phyloP scores from a whole-genome alignment of 768 basidiomycete species.

The Serendipita sp. region DNA sequence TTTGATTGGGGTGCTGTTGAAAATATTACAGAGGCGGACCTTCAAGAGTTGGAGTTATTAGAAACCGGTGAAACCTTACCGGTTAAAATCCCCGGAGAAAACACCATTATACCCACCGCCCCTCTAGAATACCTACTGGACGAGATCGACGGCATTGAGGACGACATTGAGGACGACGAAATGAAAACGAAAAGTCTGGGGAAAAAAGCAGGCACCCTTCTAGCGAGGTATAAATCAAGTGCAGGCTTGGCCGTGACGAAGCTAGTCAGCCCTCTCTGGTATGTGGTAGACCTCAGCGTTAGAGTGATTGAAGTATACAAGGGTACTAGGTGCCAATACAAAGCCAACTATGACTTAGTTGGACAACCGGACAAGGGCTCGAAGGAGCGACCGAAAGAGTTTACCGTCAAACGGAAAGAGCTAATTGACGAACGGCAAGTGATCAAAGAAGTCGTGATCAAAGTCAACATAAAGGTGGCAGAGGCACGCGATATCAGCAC shows the following conservation, averaged over 20 bases:
- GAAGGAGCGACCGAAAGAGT: neutral
- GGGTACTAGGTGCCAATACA: constrained; percentile 2
- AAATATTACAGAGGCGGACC: neutral
- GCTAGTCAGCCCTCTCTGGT: neutral
- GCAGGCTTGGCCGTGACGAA: neutral
- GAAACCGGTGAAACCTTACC: neutral
- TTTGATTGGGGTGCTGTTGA: neutral
- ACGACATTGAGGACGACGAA: neutral
- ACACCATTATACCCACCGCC: neutral
- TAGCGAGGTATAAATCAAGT: neutral
- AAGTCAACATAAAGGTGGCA: neutral
- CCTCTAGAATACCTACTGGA: neutral
- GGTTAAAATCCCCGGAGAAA: neutral
- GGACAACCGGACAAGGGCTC: neutral
- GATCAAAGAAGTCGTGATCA: neutral
- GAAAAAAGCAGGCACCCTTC: neutral
- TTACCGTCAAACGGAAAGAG: neutral
- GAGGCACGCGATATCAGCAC: neutral
- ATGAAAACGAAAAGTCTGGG: neutral
- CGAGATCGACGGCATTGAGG: neutral
- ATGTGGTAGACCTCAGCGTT: neutral
- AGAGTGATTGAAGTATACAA: too few species aligned
- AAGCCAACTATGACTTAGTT: neutral
- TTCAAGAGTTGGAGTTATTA: neutral
- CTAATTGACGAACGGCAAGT: neutral